Evolutionary conservation across 345 rosid genomes (phyloP), one percentile per base, ranked within the genome.

Genomic region (Citrus australasica): DNA sequence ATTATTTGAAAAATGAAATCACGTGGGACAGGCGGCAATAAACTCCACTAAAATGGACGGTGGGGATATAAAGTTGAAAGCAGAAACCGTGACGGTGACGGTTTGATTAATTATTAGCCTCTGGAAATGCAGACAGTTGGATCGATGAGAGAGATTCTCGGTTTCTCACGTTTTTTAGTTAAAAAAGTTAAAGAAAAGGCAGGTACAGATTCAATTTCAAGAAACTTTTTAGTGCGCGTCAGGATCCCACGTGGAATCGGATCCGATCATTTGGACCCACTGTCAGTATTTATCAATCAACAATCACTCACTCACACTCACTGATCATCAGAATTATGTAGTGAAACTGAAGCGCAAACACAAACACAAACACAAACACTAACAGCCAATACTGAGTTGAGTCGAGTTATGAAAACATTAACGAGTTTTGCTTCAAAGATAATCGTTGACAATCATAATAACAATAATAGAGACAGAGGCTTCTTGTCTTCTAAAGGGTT

Each of bases 371-470:
- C 22, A 7, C 13, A 48, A 14, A 4, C 22, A 7, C 13, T 14
- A 14, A 4, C 55, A 3, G 4, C 5, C 55, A 17, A 17, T 4
- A 16, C 2, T 16, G 22, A 53, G 58, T 30, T 55, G 65, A 77
- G 22, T 42, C 14, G 30, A 76, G 78, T 63, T 53, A 90, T 90
- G 93, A 75, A 72, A 76, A 81, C 85, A 56, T 69, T 88, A 46
- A 30, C 81, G 11, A 81, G 76, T 68, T 72, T 81, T 76, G 67
- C 77, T 60, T 73, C 84, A 17, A 88, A 82, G 55, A 13, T 76
- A 66, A 6, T 70, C 40, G 1, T 72, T 37, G 17, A 67, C 76
- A 76, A 33, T 35, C 22, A 62, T 46, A 11, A 46, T 24, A 22
- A 66, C 3, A 40, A 40, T 24, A 69, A 35, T 24, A 69, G 53